Evolutionary conservation across 768 basidiomycete species (phyloP).

Genomic region (Pisolithus microcarpus): DNA sequence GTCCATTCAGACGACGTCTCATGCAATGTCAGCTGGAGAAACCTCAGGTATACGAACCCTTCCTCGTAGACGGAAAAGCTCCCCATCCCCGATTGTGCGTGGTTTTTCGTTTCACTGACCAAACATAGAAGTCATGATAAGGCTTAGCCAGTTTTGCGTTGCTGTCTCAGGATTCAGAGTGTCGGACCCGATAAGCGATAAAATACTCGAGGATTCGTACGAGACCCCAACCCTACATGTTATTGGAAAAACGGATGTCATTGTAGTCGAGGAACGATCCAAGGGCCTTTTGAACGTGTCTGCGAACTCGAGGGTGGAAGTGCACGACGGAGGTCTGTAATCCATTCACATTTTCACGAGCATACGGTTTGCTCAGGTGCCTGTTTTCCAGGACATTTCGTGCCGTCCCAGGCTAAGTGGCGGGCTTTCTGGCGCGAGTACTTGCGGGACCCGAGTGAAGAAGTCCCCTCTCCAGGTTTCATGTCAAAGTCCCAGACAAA

Average conservation of each 20-base stretch:
- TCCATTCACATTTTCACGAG: background rate
- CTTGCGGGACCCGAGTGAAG: slow-evolving; percentile 43
- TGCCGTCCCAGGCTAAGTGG: slow-evolving; percentile 74
- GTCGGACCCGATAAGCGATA: slow-evolving; percentile 37
- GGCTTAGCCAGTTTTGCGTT: slow-evolving; percentile 59
- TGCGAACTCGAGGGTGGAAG: slow-evolving; percentile 54
- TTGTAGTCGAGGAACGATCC: slow-evolving; percentile 67
- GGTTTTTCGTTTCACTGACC: background rate
- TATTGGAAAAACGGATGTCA: slow-evolving; percentile 67
- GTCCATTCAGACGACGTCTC: background rate
- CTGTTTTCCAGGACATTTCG: slow-evolving; percentile 60
- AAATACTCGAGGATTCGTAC: slow-evolving; percentile 46
- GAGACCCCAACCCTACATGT: slow-evolving; percentile 73
- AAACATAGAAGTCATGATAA: background rate
- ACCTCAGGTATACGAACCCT: slow-evolving; percentile 46
- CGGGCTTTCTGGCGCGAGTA: slow-evolving; percentile 67
- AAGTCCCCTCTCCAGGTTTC: slow-evolving; percentile 39
- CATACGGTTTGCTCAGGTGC: background rate
- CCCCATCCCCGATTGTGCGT: slow-evolving; percentile 73
- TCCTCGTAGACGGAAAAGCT: slow-evolving; percentile 55
- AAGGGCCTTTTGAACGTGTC: slow-evolving; percentile 49
- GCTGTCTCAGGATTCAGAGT: slow-evolving; percentile 68
- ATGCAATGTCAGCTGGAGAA: slow-evolving; percentile 41
- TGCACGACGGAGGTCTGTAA: slow-evolving; percentile 69
- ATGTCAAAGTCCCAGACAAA: slow-evolving; percentile 28